Evolutionary conservation across 441 rosid genomes (phyloP).

Genomic region (Adansonia gregorii): DNA sequence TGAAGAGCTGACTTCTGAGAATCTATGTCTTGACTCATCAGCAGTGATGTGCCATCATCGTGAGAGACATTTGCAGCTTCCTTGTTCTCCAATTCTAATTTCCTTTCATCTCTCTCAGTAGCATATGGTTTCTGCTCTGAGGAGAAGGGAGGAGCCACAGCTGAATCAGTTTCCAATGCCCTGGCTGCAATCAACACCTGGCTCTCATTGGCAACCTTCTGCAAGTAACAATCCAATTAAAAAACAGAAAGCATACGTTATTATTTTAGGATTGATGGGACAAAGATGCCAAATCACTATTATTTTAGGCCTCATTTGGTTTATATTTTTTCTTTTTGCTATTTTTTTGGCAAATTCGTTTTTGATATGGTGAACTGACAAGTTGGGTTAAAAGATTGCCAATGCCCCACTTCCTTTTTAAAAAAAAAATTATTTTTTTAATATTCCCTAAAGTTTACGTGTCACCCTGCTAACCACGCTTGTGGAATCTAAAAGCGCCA

Average conservation of each 20-base stretch:
- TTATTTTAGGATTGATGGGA: background rate
- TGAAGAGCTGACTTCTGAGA: conserved; percentile 29
- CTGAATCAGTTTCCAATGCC: conserved; percentile 55
- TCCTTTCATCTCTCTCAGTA: conserved; percentile 44
- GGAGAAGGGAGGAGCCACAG: conserved; percentile 49
- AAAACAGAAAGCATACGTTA: background rate
- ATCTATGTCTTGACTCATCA: conserved; percentile 41
- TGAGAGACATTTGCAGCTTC: conserved; percentile 47
- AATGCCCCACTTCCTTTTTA: too few species aligned
- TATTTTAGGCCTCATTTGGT: background rate
- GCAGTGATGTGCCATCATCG: conserved; percentile 40
- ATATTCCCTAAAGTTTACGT: too few species aligned
- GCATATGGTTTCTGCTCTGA: conserved; percentile 36
- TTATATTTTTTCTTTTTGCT: too few species aligned
- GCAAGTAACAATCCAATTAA: conserved; percentile 21
- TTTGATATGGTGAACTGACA: too few species aligned
- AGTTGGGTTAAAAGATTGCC: too few species aligned
- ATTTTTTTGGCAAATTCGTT: too few species aligned
- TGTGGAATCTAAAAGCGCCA: too few species aligned
- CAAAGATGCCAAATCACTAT: background rate
- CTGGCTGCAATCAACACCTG: conserved; percentile 58
- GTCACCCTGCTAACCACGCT: too few species aligned
- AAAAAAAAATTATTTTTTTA: too few species aligned
- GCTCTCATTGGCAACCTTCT: conserved; percentile 58
- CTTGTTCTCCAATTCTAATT: conserved; percentile 43